A percentile compares a stretch with the other conserved stretches of the same genome.
These are phyloP conservation scores for Heimioporus sp. DNA, from an alignment of 768 basidiomycete genomes.

Conservation along the genomic window DNA sequence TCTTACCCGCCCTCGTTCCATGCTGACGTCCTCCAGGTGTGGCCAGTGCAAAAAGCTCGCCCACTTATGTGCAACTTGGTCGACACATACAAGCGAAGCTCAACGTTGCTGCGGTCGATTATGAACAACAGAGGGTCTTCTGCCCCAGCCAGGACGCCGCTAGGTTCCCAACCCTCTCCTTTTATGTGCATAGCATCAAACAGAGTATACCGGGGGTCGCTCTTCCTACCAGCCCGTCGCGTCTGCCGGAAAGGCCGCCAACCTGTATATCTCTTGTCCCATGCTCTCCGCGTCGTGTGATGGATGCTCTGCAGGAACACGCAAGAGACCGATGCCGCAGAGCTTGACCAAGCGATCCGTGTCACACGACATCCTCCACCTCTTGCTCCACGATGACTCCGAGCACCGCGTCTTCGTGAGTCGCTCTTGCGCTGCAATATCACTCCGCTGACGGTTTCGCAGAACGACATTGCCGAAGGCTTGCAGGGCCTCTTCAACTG, in stretches of 20 bases:
- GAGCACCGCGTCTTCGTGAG: constrained; percentile 35
- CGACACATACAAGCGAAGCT: too few species aligned
- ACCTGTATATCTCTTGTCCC: constrained; percentile 52
- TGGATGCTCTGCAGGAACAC: too few species aligned
- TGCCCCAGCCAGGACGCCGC: constrained; percentile 66
- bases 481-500: too few species aligned
- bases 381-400: constrained; percentile 47
- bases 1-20: too few species aligned
- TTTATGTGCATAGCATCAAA: constrained; percentile 59
- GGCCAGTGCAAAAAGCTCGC: too few species aligned
- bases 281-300: too few species aligned
- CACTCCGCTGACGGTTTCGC: too few species aligned
- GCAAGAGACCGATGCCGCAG: constrained; percentile 18
- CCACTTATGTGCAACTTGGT: too few species aligned
- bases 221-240: constrained; percentile 69
- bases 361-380: constrained; percentile 32
- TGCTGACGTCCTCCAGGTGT: too few species aligned
- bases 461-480: too few species aligned
- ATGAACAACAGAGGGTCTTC: constrained; percentile 67
- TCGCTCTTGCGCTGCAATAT: too few species aligned
- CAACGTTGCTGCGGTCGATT: constrained; percentile 78
- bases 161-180: constrained; percentile 83
- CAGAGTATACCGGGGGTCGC: constrained; percentile 80
- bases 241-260: constrained; percentile 71
- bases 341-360: constrained; percentile 7